These are phyloP conservation scores for Scleromitrula shiraiana DNA, from an alignment of 2,329 filamentous ascomycete species.

Conservation along the genomic window DNA sequence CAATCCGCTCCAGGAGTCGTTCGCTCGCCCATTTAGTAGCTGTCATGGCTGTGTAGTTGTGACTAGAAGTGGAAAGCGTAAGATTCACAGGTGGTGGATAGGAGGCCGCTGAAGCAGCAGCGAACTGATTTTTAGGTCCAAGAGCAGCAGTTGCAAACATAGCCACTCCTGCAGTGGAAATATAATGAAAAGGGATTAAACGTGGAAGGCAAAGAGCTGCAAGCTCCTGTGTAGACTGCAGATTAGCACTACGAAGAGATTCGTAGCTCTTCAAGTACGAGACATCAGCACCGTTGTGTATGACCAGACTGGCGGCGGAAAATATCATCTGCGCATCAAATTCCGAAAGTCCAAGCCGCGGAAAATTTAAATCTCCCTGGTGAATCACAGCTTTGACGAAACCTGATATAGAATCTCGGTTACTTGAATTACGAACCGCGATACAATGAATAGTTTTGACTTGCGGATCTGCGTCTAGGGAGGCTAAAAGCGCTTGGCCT, in stretches of 20 bases:
- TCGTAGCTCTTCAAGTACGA: constrained; percentile 34
- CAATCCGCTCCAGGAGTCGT: not conserved
- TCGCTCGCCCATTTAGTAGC: constrained; percentile 1
- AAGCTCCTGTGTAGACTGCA: constrained; percentile 31
- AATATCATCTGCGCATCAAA: constrained; percentile 26
- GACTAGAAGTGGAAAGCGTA: too few relatives aligned
- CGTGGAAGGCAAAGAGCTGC: constrained; percentile 27
- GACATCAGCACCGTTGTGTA: constrained; percentile 44
- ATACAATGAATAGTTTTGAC: constrained; percentile 38
- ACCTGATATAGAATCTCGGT: not conserved
- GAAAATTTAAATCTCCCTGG: constrained; percentile 32
- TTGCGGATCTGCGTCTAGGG: constrained; percentile 28
- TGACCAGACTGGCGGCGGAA: constrained; percentile 36
- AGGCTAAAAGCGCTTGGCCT: constrained; percentile 30
- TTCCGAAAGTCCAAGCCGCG: constrained; percentile 33
- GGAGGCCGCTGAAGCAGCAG: not conserved
- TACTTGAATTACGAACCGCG: constrained; percentile 29
- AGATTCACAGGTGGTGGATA: not conserved
- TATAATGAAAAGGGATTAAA: constrained; percentile 32
- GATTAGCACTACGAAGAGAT: constrained; percentile 30
- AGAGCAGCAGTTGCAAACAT: not conserved
- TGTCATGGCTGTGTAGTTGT: not conserved
- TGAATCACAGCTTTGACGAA: constrained; percentile 17
- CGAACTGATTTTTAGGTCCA: not conserved
- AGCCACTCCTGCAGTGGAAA: constrained; percentile 26